phyloP scores from a whole-genome alignment of 768 basidiomycete species.

The Mrakia blollopis region DNA sequence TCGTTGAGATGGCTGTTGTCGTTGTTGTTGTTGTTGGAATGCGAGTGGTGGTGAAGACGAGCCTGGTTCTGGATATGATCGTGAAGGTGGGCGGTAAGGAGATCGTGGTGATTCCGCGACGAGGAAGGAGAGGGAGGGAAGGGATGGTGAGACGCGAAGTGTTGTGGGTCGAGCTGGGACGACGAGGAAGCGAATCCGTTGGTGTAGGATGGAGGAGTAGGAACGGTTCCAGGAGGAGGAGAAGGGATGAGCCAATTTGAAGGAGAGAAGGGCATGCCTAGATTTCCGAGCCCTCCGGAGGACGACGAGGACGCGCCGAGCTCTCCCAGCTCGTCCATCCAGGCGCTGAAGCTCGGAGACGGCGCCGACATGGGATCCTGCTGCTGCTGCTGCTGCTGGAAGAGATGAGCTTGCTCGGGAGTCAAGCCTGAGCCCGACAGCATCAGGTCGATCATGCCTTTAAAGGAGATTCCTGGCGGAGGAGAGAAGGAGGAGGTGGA shows the following conservation, averaged over 20 bases:
- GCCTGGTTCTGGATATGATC: neutral
- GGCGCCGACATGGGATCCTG: conserved; percentile 21
- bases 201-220: neutral
- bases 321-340: conserved; percentile 23
- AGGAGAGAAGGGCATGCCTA: neutral
- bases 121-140: neutral
- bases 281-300: neutral
- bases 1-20: neutral
- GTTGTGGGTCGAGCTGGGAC: neutral
- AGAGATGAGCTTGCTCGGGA: conserved; percentile 11
- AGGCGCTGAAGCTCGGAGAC: conserved; percentile 22
- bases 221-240: neutral
- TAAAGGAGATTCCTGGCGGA: neutral
- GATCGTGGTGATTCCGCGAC: neutral
- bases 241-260: neutral
- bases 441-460: conserved; percentile 8
- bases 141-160: neutral
- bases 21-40: neutral
- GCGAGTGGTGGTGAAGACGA: neutral
- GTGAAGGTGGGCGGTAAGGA: neutral
- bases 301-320: neutral
- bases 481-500: neutral
- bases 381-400: conserved; percentile 12
- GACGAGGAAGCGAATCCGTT: neutral
- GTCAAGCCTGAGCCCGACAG: neutral